Base-by-base conservation (phyloP, 1,284 basidiomycete genomes). In the Tilletia horrida region DNA sequence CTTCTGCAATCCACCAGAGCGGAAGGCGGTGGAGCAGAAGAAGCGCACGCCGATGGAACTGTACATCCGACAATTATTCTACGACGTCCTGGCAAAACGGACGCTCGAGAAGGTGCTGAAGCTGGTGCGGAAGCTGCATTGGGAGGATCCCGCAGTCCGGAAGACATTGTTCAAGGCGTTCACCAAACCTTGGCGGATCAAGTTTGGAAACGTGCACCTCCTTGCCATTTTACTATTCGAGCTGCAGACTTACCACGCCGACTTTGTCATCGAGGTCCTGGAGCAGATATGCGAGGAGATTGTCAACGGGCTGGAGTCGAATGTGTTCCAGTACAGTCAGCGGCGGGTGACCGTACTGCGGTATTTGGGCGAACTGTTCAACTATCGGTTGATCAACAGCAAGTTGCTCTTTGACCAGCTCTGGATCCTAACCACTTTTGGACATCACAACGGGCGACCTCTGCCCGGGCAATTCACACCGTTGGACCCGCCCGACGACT, bases 1-100 rank as follows among this genome's bases (percentile, higher is more conserved):
- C 81, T 93, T 97, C 89, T 97, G 94, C 83, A 97, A 98, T 78
- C 96, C 96, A 2, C 96, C 96, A 0, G 93, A 97, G 76, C 88
- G 96, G 66, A 88, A 89, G 0, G 91, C 91, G 0, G 87, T 89
- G 45, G 87, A 91, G 75, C 88, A 90, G 70, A 94, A 96, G 81
- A 86, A 91, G 72, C 88, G 93, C n/a, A 86, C 89, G 1, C 89
- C 89, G 0, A 91, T 94, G 84, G 92, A 97, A 76, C 87, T 91
- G 43, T 98, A 96, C 84, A 91, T 97, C 72, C 89, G 90, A 21
- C 91, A 98, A 81, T 86, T 98, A 14, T 87, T 98, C 66, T 93
- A 91, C 80, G 90, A 98, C 76, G 90, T 95, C 29, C 86, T 97
- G 45, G 85, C 90, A 57, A 92, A 93, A 85, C 91, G 89, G 81